Evolutionary conservation across 495 filamentous ascomycete species (phyloP), one percentile per base, ranked within the genome.

Genomic region (Aspergillus baeticus): DNA sequence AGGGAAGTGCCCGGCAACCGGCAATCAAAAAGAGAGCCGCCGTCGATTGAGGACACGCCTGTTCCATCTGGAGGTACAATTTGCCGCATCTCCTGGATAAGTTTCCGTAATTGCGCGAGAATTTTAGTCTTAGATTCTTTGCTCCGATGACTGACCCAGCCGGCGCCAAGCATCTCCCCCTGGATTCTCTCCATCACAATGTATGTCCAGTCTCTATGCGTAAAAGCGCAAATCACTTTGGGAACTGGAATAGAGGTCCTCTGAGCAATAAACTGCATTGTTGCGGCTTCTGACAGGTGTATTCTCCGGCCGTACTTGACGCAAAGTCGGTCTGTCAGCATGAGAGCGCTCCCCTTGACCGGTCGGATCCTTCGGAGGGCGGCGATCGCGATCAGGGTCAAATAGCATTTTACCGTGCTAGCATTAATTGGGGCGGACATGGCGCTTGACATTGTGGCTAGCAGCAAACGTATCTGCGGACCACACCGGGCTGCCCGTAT

Each of bases 181-280:
- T 71, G 49, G 37, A 82, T 76, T 57, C 73, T 68, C 50, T 81
- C 71, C 77, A 82, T 81, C 39, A 78, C 68, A 48, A 82, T 81
- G 51, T 78, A 83, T 0, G 74, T 76, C 21, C 55, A 51, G 5
- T 63, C 75, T 39, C 63, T 62, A 59, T 64, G 66, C 10, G 53
- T 68, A 57, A 83, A 83, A 26, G 78, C 66, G 62, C 74, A 82
- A 50, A 73, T 63, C 43, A 83, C 66, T 51, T 73, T 74, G 3
- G 79, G 81, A 0, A 82, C 76, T 7, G 81, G 79, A 26, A 85
- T 72, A 8, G 72, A 71, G 3, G 79, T 84, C 34, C 80, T 50
- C 51, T 73, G 36, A 2, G 65, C 57, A 31, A 83, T 62, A 43
- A 80, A 81, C 33, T 61, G 70, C 71, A 84, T 75, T 2, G 76